phyloP scores from a whole-genome alignment of 306 rosid genomes.

The Cicer yamashitae region DNA sequence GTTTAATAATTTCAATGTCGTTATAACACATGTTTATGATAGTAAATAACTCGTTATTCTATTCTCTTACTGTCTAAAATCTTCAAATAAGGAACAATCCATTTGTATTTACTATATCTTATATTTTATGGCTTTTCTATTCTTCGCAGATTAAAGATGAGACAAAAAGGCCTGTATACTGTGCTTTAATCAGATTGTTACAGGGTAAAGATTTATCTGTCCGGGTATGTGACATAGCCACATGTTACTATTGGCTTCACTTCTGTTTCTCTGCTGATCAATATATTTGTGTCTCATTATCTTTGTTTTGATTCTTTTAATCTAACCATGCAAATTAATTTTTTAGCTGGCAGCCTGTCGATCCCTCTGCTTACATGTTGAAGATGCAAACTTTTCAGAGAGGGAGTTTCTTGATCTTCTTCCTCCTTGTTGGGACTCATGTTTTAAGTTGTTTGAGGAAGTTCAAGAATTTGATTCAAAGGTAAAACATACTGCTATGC shows the following conservation, averaged over 20 bases:
- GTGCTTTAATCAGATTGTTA: slow-evolving; percentile 83
- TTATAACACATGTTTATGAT: background rate
- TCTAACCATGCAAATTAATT: slow-evolving; percentile 45
- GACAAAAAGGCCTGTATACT: slow-evolving; percentile 88
- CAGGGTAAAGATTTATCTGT: slow-evolving; percentile 88
- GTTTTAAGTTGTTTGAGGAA: slow-evolving; percentile 84
- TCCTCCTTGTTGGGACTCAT: slow-evolving; percentile 88
- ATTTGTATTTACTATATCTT: slow-evolving; percentile 30
- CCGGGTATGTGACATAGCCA: slow-evolving; percentile 61
- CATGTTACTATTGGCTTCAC: slow-evolving; percentile 31
- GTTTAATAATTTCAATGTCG: slow-evolving; percentile 20
- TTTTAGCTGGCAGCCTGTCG: slow-evolving; percentile 96
- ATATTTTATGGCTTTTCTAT: slow-evolving; percentile 38
- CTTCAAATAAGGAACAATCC: slow-evolving; percentile 33
- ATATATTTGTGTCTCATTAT: slow-evolving; percentile 35
- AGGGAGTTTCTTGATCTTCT: slow-evolving; percentile 86
- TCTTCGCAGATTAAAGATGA: slow-evolving; percentile 82
- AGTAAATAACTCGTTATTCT: slow-evolving; percentile 10
- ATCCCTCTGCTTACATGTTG: slow-evolving; percentile 81
- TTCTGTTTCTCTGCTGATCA: slow-evolving; percentile 39
- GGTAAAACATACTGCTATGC: slow-evolving; percentile 57
- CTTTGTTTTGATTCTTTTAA: slow-evolving; percentile 29
- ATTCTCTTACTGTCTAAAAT: slow-evolving; percentile 29
- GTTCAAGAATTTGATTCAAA: slow-evolving; percentile 97
- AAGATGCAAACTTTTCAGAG: slow-evolving; percentile 92